phyloP scores from a whole-genome alignment of 257 asterid species.

The Knoxia roxburghii region DNA sequence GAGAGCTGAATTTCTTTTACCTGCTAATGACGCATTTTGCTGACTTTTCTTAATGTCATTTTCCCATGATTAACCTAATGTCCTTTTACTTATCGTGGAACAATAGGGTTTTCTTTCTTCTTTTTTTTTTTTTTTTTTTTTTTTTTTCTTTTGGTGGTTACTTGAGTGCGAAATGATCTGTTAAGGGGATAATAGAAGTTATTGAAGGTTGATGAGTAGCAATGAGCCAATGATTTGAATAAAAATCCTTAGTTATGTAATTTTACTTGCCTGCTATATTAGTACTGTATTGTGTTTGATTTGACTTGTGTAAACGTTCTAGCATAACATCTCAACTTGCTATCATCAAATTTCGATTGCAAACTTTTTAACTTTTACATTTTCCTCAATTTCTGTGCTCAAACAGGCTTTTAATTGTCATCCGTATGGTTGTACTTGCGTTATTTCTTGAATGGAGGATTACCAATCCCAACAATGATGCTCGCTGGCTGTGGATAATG shows the following conservation, averaged over 20 bases:
- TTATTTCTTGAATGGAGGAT: slow-evolving; percentile 70
- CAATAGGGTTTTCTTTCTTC: too few relatives aligned
- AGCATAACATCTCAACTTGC: neutral
- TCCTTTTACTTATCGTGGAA: too few relatives aligned
- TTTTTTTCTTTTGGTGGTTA: neutral
- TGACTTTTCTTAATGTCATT: neutral
- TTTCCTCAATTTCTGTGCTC: neutral
- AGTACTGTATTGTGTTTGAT: neutral
- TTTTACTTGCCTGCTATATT: neutral
- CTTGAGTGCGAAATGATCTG: neutral
- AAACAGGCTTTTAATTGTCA: slow-evolving; percentile 62
- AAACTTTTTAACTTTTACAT: neutral
- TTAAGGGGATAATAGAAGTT: neutral
- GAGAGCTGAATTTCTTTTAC: neutral
- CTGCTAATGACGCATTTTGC: neutral
- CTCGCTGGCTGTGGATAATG: slow-evolving; percentile 91
- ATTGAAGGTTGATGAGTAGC: neutral
- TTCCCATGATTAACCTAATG: neutral
- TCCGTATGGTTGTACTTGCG: slow-evolving; percentile 69
- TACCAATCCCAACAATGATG: slow-evolving; percentile 64
- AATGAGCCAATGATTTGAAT: neutral
- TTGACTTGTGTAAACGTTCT: neutral
- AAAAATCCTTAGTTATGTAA: neutral
- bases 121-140: too few relatives aligned
- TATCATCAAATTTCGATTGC: neutral